Evolutionary conservation across 2,329 filamentous ascomycete genomes (phyloP), one percentile per base, ranked within the genome.

Genomic region (Scedosporium boydii): DNA sequence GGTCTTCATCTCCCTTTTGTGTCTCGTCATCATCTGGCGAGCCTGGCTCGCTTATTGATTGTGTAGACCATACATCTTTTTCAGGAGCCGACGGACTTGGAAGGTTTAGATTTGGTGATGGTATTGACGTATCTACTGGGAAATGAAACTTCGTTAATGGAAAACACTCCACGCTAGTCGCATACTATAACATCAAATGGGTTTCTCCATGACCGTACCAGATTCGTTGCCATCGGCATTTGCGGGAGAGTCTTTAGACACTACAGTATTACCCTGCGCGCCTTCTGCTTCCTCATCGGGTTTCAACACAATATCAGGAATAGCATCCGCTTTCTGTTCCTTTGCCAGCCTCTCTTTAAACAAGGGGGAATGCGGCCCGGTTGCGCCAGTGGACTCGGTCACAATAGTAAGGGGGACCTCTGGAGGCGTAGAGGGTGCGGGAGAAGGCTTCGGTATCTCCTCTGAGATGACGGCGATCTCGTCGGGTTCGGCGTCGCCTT

Each of bases 401-500:
- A 85, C 75, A 29, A 83, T 75, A 2, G 82, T 85, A 66, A 74
- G 78, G 10, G 82, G 82, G 60, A 82, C 76, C 9, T 67, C 61
- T 18, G 55, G 57, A n/a, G 55, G 57, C 18, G 59, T 63, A 2
- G 61, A 61, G 12, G 60, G 51, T 6, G 56, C 27, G 21, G 23
- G 60, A 3, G 60, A 27, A 4, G 38, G 27, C 10, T 46, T 6
- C 21, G 41, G 18, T 12, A 34, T 16, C 34, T 21, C 48, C 34
- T 62, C 62, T 27, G 42, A 48, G 16, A 79, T 70, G 61, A 83
- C 73, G 61, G 82, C 81, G 68, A 87, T 83, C 72, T 87, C 81
- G 67, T 88, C 84, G 16, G 85, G 83, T 58, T 77, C 75, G 14
- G 84, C 84, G 70, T 87, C 84, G 34, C 77, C 77, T 63, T 80